Evolutionary conservation across 306 rosid species (phyloP), one percentile per base, ranked within the genome.

Genomic region (Macrotyloma uniflorum): DNA sequence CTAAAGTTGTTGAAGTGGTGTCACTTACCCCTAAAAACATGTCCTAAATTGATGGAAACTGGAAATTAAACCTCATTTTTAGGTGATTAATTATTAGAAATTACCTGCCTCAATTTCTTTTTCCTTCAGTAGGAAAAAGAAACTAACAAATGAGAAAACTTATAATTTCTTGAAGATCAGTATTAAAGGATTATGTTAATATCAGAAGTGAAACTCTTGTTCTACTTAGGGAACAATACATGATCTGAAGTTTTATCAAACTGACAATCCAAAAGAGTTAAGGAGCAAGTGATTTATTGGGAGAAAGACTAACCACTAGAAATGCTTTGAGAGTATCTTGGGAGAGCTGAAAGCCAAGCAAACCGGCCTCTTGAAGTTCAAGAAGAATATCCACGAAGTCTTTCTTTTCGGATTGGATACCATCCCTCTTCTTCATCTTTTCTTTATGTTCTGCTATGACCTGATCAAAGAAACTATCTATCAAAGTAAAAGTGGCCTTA

Each of bases 1-100:
- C 86, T 33, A 82, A 4, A 4, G 79, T 12, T 14, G 86, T 32
- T 15, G 87, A 40, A 3, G 70, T 33, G 2, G 92, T 73, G 28
- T 89, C 88, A 11, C 20, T 66, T 49, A 80, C 88, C 40, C 70
- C 88, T 5, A 85, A 10, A 62, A 89, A 81, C 89, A 89, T 80
- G 78, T 91, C 91, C 91, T 89, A 68, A n/a, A 78, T 20, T 35
- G 35, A 42, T 3, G 18, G 2, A 72, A 55, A 35, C n/a, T 9
- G 23, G 23, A 33, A 32, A 32, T 30, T 63, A 63, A 33, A 30
- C 4, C 2, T 61, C 66, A 28, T 58, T 57, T 53, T 9, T 57
- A 0, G 33, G 8, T 58, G 11, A 58, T 54, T 54, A 22, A 35
- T 35, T 35, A 6, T 54, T 11, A 54, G 62, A 22, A 54, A 54